A percentile compares a stretch with the other conserved stretches of the same genome.
phyloP scores from a whole-genome alignment of 345 rosid genomes.

The Brassica juncea region DNA sequence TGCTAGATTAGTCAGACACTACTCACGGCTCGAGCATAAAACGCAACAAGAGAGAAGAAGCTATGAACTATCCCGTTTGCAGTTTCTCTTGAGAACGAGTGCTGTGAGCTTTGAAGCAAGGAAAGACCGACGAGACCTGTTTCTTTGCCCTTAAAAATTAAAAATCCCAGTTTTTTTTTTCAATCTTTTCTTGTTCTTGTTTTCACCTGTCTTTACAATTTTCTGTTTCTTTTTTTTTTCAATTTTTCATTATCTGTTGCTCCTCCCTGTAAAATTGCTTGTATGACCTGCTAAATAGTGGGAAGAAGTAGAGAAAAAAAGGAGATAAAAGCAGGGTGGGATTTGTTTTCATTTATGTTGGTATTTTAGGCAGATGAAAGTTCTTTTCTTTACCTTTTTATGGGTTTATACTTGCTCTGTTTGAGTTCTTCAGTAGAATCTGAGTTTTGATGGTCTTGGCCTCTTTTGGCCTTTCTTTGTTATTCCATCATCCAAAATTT shows the following conservation, averaged over 20 bases:
- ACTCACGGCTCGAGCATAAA: slow-evolving; percentile 34
- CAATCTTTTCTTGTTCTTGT: slow-evolving; percentile 14
- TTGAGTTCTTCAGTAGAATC: no score
- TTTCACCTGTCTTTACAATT: slow-evolving; percentile 21
- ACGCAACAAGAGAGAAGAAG: slow-evolving; percentile 31
- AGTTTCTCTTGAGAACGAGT: slow-evolving; percentile 23
- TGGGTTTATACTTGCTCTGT: background rate
- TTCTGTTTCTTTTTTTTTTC: background rate
- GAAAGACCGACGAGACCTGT: slow-evolving; percentile 1
- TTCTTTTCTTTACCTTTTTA: background rate
- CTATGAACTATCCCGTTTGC: slow-evolving; percentile 13
- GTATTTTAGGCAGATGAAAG: background rate
- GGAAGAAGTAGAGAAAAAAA: slow-evolving; percentile 28
- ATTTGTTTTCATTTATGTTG: slow-evolving; percentile 7
- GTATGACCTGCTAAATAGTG: slow-evolving; percentile 33
- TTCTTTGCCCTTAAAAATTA: slow-evolving; percentile 31
- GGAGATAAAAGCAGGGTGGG: slow-evolving; percentile 39
- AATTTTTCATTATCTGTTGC: slow-evolving; percentile 15
- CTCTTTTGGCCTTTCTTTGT: no score
- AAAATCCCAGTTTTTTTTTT: slow-evolving; percentile 20
- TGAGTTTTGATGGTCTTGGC: no score
- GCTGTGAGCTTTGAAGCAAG: slow-evolving; percentile 40
- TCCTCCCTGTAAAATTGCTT: slow-evolving; percentile 40
- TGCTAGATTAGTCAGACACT: slow-evolving; percentile 24
- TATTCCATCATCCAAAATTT: background rate